These are phyloP conservation scores for Forsythia suspensa DNA, from an alignment of 257 asterid genomes.

Conservation along the genomic window DNA sequence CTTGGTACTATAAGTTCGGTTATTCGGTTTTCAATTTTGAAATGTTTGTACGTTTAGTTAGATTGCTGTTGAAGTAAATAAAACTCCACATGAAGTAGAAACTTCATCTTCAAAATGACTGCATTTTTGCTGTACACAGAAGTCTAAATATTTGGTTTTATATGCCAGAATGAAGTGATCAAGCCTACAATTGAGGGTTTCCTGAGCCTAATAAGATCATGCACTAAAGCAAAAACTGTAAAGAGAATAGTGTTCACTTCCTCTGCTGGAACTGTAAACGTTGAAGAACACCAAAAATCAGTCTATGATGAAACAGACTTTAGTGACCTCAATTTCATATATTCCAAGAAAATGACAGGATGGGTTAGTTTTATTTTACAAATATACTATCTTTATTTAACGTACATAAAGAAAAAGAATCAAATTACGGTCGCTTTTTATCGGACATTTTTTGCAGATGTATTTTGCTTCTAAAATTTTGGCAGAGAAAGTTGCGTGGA, in stretches of 20 bases:
- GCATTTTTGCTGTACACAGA: too few relatives aligned
- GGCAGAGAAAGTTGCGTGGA: constrained; percentile 78
- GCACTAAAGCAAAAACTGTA: constrained; percentile 77
- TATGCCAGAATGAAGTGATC: constrained; percentile 72
- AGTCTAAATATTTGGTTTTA: not conserved
- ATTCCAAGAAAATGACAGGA: constrained; percentile 86
- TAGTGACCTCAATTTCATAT: constrained; percentile 82
- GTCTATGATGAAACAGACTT: constrained; percentile 64
- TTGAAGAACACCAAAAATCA: constrained; percentile 55
- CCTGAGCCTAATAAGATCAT: constrained; percentile 69
- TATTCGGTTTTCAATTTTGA: too few relatives aligned
- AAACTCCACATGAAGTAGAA: too few relatives aligned
- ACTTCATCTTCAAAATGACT: too few relatives aligned
- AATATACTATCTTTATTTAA: not conserved
- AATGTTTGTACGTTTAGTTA: too few relatives aligned
- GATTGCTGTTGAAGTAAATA: not conserved
- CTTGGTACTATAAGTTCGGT: too few relatives aligned
- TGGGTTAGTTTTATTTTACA: constrained; percentile 52
- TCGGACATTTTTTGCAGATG: constrained; percentile 51
- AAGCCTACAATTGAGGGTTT: constrained; percentile 82
- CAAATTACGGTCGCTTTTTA: not conserved
- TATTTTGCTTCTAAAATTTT: constrained; percentile 74
- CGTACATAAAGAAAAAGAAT: not conserved
- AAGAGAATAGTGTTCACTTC: constrained; percentile 78
- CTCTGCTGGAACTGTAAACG: constrained; percentile 81